Base-by-base conservation (phyloP, 108 stramenopile genomes). In the Aureococcus anophagefferens region DNA sequence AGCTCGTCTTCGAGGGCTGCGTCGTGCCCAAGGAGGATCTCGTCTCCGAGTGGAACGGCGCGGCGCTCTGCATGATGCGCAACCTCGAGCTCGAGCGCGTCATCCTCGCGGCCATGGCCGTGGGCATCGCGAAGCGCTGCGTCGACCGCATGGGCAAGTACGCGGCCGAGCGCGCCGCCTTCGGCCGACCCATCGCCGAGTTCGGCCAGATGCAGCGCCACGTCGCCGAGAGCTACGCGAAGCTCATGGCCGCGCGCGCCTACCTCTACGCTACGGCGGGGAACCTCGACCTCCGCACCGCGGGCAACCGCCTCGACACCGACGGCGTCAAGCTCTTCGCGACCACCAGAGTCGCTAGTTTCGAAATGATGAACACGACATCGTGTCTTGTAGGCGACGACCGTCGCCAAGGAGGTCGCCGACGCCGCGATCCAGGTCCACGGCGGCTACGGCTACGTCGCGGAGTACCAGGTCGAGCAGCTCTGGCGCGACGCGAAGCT, bases 371-470 rank as follows among this genome's bases (percentile, higher is more conserved):
- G n/a, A n/a, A n/a, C n/a, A n/a, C n/a, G n/a, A n/a, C n/a, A n/a
- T n/a, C n/a, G n/a, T n/a, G n/a, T n/a, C n/a, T n/a, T n/a, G n/a
- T n/a, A n/a, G n/a, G n/a, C n/a, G n/a, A 92, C 93, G 30, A 79
- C 81, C 73, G 97, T 98, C 96, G 91, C 91, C 40, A 99, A 99
- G 80, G 73, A 80, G 63, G 93, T 98, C 17, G 94, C 96, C 28
- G 98, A 99, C 83, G 83, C 94, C 33, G 95, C 98, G 35, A 99
- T 99, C 71, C 95, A 98, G 81, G 90, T 93, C 13, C 86, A 98
- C 76, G 98, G 98, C 46, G 98, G 96, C 15, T 90, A 96, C 69
- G 98, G 98, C 5, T 99, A 99, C 82, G 88, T 91, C n/a, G 98
- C 94, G 14, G 96, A 99, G 74, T 99, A 98, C 75, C 84, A 71